Percentiles rank a stretch among this genome's conserved stretches.
Conservation (phyloP, 2,329 filamentous ascomycete species). For the Trichophaea hybrida region DNA sequence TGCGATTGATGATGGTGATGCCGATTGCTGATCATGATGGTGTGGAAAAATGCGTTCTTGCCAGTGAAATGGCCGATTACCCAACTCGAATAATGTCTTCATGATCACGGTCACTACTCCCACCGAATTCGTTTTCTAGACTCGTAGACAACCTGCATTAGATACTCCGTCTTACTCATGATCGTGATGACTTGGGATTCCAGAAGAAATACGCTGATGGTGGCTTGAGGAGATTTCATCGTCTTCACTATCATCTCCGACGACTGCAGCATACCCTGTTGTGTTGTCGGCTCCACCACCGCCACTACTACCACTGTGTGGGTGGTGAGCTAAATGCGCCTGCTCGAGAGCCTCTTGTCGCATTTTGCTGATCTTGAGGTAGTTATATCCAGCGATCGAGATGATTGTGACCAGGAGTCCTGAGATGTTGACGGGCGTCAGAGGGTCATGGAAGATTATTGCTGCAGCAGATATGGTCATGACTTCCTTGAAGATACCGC, state of each 20-base stretch:
- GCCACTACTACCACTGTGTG: not conserved
- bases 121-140: not conserved
- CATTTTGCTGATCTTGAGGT: conserved; percentile 87
- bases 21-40: not conserved
- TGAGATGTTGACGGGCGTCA: conserved; percentile 75
- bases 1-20: too few relatives aligned
- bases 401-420: conserved; percentile 77
- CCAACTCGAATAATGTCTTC: not conserved
- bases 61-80: not conserved
- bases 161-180: not conserved
- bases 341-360: conserved; percentile 47
- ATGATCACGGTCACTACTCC: not conserved
- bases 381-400: conserved; percentile 84
- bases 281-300: not conserved
- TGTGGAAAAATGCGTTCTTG: not conserved
- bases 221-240: not conserved
- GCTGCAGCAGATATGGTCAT: conserved; percentile 85
- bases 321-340: not conserved
- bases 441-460: conserved; percentile 71
- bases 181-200: not conserved
- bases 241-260: not conserved
- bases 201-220: not conserved
- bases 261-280: conserved; percentile 3
- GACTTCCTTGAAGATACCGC: conserved; percentile 97
- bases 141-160: not conserved